These are phyloP conservation scores for Starmerella lactis-condensi DNA, from an alignment of 805 yeast genomes.

Conservation along the genomic window DNA sequence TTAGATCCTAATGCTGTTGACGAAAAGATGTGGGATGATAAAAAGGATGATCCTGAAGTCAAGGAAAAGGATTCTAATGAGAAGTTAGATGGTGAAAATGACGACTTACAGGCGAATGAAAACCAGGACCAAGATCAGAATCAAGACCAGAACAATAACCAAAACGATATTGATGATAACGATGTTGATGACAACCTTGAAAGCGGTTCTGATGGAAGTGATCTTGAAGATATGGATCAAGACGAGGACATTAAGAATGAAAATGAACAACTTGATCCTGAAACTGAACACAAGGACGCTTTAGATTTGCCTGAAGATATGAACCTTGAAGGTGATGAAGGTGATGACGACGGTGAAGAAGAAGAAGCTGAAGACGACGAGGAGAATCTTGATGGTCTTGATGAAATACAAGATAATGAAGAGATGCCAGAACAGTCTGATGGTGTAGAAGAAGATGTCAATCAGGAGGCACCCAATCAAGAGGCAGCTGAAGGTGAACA, in stretches of 20 bases:
- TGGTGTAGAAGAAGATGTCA: conserved; percentile 15
- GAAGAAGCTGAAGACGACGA: conserved; percentile 26
- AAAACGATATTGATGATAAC: conserved; percentile 28
- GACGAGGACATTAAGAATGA: conserved; percentile 17
- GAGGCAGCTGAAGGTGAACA: conserved; percentile 22
- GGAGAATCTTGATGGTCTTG: conserved; percentile 22
- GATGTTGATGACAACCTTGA: conserved; percentile 37
- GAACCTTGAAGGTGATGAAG: conserved; percentile 52
- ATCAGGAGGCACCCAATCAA: conserved; percentile 18
- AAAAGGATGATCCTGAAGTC: conserved; percentile 44
- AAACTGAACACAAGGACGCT: conserved; percentile 69
- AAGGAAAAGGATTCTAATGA: conserved; percentile 69
- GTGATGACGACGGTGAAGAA: conserved; percentile 31
- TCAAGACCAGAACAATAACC: conserved; percentile 22
- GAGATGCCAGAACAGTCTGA: neutral
- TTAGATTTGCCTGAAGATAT: conserved; percentile 84
- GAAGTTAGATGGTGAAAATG: conserved; percentile 29
- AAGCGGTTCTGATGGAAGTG: conserved; percentile 58
- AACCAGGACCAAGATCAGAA: conserved; percentile 22
- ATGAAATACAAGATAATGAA: conserved; percentile 15
- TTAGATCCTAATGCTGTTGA: conserved; percentile 88
- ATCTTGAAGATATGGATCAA: conserved; percentile 56
- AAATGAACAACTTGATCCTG: conserved; percentile 50
- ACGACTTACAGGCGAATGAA: conserved; percentile 22
- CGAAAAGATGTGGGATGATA: conserved; percentile 96